phyloP scores from a whole-genome alignment of 202 grass and related monocot genomes.

The Setaria viridis region DNA sequence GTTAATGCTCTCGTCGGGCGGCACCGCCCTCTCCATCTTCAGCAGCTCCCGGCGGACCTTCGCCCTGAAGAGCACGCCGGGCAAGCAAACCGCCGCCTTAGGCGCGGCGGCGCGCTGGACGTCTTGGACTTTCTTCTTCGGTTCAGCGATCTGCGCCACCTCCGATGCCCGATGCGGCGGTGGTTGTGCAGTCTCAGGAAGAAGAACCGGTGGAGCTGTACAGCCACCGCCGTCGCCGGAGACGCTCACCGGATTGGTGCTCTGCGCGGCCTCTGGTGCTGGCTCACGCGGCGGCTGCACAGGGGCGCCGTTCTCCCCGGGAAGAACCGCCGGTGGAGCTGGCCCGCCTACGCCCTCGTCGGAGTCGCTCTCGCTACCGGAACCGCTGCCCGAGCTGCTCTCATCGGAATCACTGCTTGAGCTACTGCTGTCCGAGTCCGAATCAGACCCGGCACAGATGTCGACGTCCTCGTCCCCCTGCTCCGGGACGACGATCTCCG shows the following conservation, averaged over 20 bases:
- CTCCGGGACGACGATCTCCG: not conserved
- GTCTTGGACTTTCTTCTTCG: not conserved
- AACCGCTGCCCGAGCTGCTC: not conserved
- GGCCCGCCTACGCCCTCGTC: not conserved
- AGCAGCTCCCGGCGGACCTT: not conserved
- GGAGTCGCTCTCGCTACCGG: not conserved
- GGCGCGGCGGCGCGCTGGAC: not conserved
- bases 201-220: not conserved
- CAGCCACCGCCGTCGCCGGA: too few relatives aligned
- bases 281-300: not conserved
- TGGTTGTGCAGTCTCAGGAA: not conserved
- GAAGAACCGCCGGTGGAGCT: not conserved
- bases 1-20: not conserved
- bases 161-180: too few relatives aligned
- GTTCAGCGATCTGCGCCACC: not conserved
- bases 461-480: not conserved
- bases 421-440: not conserved
- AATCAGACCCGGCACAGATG: not conserved
- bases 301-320: not conserved
- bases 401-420: not conserved
- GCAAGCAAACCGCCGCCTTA: not conserved
- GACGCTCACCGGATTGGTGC: too few relatives aligned
- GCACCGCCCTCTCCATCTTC: slow-evolving; percentile 5
- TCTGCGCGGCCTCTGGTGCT: too few relatives aligned
- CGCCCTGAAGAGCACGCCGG: not conserved